phyloP scores from a whole-genome alignment of 1,284 basidiomycete genomes.

The Cryptococcus sp. region DNA sequence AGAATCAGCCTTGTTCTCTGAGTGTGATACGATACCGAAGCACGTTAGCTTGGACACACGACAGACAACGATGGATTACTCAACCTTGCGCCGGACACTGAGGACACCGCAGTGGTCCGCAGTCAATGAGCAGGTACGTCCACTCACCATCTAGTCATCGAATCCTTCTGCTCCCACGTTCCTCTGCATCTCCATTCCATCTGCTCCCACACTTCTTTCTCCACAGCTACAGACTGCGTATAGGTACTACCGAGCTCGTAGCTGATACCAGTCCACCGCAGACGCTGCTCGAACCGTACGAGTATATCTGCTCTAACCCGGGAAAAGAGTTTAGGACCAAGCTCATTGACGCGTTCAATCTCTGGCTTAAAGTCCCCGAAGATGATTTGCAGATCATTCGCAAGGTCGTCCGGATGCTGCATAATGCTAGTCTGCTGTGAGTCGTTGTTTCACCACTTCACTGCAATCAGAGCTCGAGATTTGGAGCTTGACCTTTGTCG shows the following conservation, averaged over 20 bases:
- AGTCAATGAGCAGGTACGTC: slow-evolving; percentile 49
- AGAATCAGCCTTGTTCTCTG: too few relatives aligned
- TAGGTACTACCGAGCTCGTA: too few relatives aligned
- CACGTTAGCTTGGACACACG: too few relatives aligned
- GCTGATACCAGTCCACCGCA: slow-evolving; percentile 24
- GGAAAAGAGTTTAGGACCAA: slow-evolving; percentile 91
- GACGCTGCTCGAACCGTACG: slow-evolving; percentile 86
- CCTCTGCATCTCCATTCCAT: not conserved
- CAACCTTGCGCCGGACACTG: slow-evolving; percentile 27
- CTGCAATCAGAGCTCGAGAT: not conserved
- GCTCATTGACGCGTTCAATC: slow-evolving; percentile 92
- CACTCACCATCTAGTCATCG: too few relatives aligned
- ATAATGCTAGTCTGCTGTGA: slow-evolving; percentile 89
- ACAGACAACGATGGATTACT: slow-evolving; percentile 37
- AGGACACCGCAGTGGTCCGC: slow-evolving; percentile 44
- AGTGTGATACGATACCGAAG: too few relatives aligned
- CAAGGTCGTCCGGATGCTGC: slow-evolving; percentile 86
- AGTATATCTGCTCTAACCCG: slow-evolving; percentile 78
- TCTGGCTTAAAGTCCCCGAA: slow-evolving; percentile 81
- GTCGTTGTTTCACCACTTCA: slow-evolving; percentile 33
- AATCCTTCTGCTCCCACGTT: not conserved
- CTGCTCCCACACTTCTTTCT: not conserved
- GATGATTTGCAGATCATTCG: slow-evolving; percentile 73
- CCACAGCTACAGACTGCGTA: too few relatives aligned
- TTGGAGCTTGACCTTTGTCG: not conserved